A percentile compares a stretch with the other conserved stretches of the same genome.
These are phyloP conservation scores for Euclidium syriacum DNA, from an alignment of 345 rosid genomes.

Conservation along the genomic window DNA sequence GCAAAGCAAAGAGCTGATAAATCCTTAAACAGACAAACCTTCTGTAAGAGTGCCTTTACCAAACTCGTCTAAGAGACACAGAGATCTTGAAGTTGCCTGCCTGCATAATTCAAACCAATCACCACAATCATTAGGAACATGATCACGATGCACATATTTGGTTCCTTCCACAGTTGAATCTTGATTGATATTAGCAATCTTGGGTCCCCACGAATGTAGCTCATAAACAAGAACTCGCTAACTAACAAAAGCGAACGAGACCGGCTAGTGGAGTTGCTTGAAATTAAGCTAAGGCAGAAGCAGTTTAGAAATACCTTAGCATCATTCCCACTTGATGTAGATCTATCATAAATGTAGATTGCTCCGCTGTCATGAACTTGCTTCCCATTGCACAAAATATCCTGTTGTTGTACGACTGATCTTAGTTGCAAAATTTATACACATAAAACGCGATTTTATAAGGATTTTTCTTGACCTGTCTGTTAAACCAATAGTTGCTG, in stretches of 20 bases:
- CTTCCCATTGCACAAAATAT: conserved; percentile 95
- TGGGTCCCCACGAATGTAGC: background rate
- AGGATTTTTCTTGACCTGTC: conserved; percentile 54
- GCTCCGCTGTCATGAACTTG: conserved; percentile 86
- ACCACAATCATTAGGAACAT: conserved; percentile 4
- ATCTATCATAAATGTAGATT: conserved; percentile 96
- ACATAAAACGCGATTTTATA: background rate
- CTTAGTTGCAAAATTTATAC: conserved; percentile 11
- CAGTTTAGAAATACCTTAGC: conserved; percentile 54
- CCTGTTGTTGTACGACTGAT: conserved; percentile 40
- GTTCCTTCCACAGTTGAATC: conserved; percentile 7
- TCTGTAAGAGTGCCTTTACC: conserved; percentile 99
- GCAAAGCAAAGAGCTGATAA: background rate
- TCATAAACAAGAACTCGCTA: conserved; percentile 4
- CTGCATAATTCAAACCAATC: conserved; percentile 33
- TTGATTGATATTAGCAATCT: background rate
- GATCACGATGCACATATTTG: background rate
- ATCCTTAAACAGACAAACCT: conserved; percentile 44
- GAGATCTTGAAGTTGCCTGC: conserved; percentile 87
- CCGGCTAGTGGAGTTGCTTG: background rate
- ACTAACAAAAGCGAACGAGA: background rate
- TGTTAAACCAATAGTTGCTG: conserved; percentile 91
- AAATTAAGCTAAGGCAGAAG: background rate
- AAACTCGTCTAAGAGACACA: conserved; percentile 92
- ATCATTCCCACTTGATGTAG: conserved; percentile 98